Base-by-base conservation (phyloP, 2,329 filamentous ascomycete genomes). In the Venturia oleaginea region DNA sequence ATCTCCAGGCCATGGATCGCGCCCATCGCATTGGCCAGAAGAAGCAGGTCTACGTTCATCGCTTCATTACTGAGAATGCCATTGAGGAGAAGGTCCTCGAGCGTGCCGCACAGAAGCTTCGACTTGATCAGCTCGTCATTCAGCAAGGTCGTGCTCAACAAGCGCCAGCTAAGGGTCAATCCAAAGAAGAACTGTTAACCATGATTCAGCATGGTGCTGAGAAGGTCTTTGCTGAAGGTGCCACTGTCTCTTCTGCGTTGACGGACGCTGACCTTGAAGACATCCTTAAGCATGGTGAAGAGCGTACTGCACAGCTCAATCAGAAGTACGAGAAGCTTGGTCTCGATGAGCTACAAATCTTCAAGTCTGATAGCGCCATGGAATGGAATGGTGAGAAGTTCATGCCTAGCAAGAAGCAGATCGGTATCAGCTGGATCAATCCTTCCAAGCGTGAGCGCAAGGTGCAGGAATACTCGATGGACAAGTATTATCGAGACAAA, bases 131-230 rank as follows among this genome's bases (percentile, higher is more conserved):
- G 75, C 83, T 99, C 27, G 94, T 99, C 70, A 99, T 99, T 71
- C 94, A 99, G 72, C 94, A 99, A 79, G 94, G 94, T 22, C 91
- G 94, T 67, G 88, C 93, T 60, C 94, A 97, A 75, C 89, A 89
- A 68, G 91, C 92, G 63, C 61, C 37, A 46, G 88, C 88, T 24
- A 97, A 97, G 80, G 89, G 90, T 60, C 91, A 92, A 0, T 96
- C 92, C 67, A 99, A 99, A 77, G 94, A 97, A 67, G 94, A 99
- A 72, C 84, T 99, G 51, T 80, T 99, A 55, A 94, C 86, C 67
- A 99, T 99, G 94, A 99, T 99, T 72, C 94, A 99, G 75, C 94
- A 99, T 72, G 94, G 94, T 67, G 94, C 95, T n/a, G 91, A 95
- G 74, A 91, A 90, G 69, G 89, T 99, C 0, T 97, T 99, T 78